Evolutionary conservation across 2,329 filamentous ascomycete species (phyloP).

Genomic region (Pseudogymnoascus sp.): DNA sequence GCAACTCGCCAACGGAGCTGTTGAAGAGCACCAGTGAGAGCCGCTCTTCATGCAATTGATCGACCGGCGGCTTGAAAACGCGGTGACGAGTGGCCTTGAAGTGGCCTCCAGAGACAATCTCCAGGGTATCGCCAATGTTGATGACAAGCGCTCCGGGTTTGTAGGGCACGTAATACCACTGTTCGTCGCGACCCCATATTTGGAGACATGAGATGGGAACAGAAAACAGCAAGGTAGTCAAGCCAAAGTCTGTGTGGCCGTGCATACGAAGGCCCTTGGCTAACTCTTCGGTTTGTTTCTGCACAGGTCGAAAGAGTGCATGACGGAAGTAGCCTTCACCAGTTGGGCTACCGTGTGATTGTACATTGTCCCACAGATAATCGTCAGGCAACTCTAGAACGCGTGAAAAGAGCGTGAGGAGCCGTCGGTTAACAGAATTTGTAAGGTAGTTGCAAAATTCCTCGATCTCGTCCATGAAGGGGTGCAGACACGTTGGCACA

Average conservation of each 20-base stretch:
- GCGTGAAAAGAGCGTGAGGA: conserved; percentile 36
- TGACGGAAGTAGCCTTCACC: conserved; percentile 41
- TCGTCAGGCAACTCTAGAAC: conserved; percentile 39
- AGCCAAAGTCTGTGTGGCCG: conserved; percentile 42
- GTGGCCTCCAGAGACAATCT: conserved; percentile 40
- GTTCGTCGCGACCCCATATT: conserved; percentile 36
- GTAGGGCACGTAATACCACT: conserved; percentile 40
- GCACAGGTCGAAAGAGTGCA: conserved; percentile 34
- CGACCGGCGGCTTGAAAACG: conserved; percentile 36
- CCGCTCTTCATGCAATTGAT: conserved; percentile 34
- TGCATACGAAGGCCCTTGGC: conserved; percentile 37
- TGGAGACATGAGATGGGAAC: conserved; percentile 41
- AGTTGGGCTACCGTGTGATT: conserved; percentile 36
- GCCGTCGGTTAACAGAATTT: conserved; percentile 39
- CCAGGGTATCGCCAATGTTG: conserved; percentile 39
- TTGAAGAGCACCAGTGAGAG: conserved; percentile 39
- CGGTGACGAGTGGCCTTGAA: conserved; percentile 40
- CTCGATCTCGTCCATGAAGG: conserved; percentile 44
- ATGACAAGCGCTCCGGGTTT: conserved; percentile 39
- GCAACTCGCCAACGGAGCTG: conserved; percentile 37
- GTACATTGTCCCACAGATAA: conserved; percentile 38
- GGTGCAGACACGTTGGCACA: conserved; percentile 38
- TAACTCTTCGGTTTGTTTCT: conserved; percentile 28
- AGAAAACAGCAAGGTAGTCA: conserved; percentile 39
- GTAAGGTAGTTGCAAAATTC: conserved; percentile 42